A percentile compares a stretch with the other conserved stretches of the same genome.
phyloP scores from a whole-genome alignment of 495 filamentous ascomycete genomes.

The Ramalina intermedia region DNA sequence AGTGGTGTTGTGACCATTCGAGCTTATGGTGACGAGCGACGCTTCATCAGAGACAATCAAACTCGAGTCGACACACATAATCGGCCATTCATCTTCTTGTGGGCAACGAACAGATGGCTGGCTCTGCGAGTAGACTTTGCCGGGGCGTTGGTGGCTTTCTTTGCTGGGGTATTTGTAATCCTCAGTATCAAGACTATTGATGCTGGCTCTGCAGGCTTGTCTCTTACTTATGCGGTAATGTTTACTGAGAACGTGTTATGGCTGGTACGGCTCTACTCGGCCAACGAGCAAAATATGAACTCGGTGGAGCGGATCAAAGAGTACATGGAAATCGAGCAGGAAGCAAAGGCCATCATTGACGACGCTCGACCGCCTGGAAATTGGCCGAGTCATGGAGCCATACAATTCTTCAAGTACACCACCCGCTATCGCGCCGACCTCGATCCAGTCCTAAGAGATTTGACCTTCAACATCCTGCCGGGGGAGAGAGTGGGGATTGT shows the following conservation, averaged over 20 bases:
- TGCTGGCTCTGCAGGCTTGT: constrained; percentile 86
- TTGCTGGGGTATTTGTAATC: constrained; percentile 84
- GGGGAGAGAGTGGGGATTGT: constrained; percentile 95
- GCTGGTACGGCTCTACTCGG: constrained; percentile 88
- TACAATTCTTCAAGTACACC: constrained; percentile 76
- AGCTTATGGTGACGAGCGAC: constrained; percentile 85
- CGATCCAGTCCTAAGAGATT: constrained; percentile 66
- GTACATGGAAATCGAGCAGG: constrained; percentile 92
- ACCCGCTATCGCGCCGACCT: constrained; percentile 83
- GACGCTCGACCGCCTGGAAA: constrained; percentile 59
- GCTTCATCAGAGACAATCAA: constrained; percentile 91
- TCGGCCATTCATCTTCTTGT: constrained; percentile 88
- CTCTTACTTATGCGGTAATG: constrained; percentile 92
- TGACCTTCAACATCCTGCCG: constrained; percentile 75
- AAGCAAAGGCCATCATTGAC: constrained; percentile 64
- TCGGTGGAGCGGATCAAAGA: constrained; percentile 97
- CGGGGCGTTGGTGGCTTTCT: constrained; percentile 87
- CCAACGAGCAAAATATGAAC: constrained; percentile 99
- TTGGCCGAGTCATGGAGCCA: constrained; percentile 78
- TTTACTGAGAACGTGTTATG: constrained; percentile 96
- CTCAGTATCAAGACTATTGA: constrained; percentile 72
- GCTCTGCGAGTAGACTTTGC: constrained; percentile 81
- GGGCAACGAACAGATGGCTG: constrained; percentile 97
- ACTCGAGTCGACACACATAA: constrained; percentile 76
- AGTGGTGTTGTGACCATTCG: constrained; percentile 95